Evolutionary conservation across 345 rosid genomes (phyloP).

Genomic region (Lepidium africanum): DNA sequence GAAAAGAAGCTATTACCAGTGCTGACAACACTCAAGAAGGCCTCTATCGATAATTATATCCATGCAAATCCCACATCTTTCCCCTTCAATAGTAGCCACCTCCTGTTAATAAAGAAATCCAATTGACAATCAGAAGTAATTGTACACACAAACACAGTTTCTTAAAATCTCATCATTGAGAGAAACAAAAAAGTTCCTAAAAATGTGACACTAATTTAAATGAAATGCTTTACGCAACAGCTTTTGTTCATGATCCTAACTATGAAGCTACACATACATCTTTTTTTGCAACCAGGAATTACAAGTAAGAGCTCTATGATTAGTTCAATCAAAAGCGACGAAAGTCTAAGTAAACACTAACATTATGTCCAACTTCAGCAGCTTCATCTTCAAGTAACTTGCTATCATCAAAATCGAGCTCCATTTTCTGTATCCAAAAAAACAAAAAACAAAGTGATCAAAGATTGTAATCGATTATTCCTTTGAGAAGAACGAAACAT

Average conservation of each 20-base stretch:
- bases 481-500: neutral
- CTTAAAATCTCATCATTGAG: neutral
- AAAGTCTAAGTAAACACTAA: slow-evolving; percentile 38
- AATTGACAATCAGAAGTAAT: neutral
- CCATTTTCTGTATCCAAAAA: slow-evolving; percentile 34
- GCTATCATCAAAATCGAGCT: slow-evolving; percentile 51
- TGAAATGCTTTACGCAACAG: neutral
- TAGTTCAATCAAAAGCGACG: neutral
- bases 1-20: slow-evolving; percentile 45
- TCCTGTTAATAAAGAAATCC: slow-evolving; percentile 39
- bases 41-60: slow-evolving; percentile 92
- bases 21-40: slow-evolving; percentile 93
- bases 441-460: slow-evolving; percentile 11
- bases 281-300: neutral
- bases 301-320: neutral
- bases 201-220: neutral
- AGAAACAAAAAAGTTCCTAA: neutral
- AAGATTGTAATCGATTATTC: slow-evolving; percentile 5
- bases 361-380: slow-evolving; percentile 40
- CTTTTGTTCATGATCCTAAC: neutral
- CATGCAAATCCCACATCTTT: slow-evolving; percentile 98
- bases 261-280: neutral
- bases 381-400: slow-evolving; percentile 50
- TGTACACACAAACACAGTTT: neutral
- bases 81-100: slow-evolving; percentile 50